A percentile compares a stretch with the other conserved stretches of the same genome.
These are phyloP conservation scores for Chlorella sp. DNA, from an alignment of 139 green algal species.

Conservation along the genomic window DNA sequence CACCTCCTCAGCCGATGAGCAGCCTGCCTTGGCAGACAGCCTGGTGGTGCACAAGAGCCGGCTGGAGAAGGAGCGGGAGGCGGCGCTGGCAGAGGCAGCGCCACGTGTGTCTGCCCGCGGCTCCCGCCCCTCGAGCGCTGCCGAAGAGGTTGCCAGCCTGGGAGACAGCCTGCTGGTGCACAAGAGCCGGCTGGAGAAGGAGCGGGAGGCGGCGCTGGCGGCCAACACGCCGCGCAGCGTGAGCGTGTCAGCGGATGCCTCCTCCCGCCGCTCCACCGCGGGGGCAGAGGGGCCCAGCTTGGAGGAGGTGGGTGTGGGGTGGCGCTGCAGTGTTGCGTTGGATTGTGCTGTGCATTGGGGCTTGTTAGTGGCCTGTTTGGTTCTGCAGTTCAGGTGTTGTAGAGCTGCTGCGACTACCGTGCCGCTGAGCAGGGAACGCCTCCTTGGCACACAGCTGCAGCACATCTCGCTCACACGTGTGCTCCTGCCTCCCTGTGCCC, in stretches of 20 bases:
- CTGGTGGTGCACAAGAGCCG: background rate
- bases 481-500: too few species aligned
- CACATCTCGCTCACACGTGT: too few species aligned
- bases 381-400: too few species aligned
- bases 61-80: slow-evolving; percentile 3
- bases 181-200: slow-evolving; percentile 30
- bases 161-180: background rate
- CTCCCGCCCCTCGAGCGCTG: background rate
- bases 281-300: background rate
- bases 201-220: slow-evolving; percentile 29
- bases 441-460: too few species aligned
- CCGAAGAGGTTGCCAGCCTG: background rate
- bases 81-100: background rate
- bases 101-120: background rate
- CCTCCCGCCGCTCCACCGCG: background rate
- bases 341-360: too few species aligned
- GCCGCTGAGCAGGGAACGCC: too few species aligned
- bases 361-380: too few species aligned
- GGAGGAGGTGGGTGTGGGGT: background rate
- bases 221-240: background rate
- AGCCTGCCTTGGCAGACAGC: background rate
- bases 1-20: background rate
- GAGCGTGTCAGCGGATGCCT: background rate
- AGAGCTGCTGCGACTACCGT: too few species aligned
- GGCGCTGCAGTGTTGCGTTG: too few species aligned